Evolutionary conservation across 2,329 filamentous ascomycete genomes (phyloP), one percentile per base, ranked within the genome.

Genomic region (Kalmusia sp.): DNA sequence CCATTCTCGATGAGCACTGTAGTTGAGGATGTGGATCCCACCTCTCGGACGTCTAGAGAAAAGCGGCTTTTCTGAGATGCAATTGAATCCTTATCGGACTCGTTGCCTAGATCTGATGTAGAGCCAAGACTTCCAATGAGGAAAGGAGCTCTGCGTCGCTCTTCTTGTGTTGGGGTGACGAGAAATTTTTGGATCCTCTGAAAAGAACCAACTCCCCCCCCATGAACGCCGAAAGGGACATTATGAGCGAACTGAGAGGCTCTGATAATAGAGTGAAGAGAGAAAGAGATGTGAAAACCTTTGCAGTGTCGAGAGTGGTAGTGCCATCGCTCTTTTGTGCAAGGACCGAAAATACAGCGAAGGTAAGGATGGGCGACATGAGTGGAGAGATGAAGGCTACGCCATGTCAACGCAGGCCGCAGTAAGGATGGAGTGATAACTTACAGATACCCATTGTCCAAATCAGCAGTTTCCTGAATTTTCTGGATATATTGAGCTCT

Each of bases 231-330:
- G 76, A 73, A 8, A 80, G 62, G 7, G 77, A 74, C 73, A 79
- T 78, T 7, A 82, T 77, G 27, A 81, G 64, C 3, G 74, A 76
- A 15, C 76, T 61, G 1, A 81, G 69, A 4, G 79, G 79, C 35
- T 81, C 77, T 1, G 78, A 70, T 2, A 81, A 60, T 6, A 82
- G 70, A 0, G 76, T 72, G 49, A 81, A 79, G 0, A 82, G 73
- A 0, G 79, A 79, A 3, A 82, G 58, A 2, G 79, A 78, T 1
- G 79, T 80, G 55, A 79, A 81, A 1, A 77, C 75, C 7, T 67
- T 74, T 2, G 76, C 71, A 3, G 76, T 76, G 34, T 76, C 75
- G 17, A 81, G 63, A 0, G 67, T 65, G 30, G 51, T 62, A 19
- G 63, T 51, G 12, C 69, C 66, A 22, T 68, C 63, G 21, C 60